Base-by-base conservation (phyloP, 768 basidiomycete species). In the Auricularia auricula-judae region DNA sequence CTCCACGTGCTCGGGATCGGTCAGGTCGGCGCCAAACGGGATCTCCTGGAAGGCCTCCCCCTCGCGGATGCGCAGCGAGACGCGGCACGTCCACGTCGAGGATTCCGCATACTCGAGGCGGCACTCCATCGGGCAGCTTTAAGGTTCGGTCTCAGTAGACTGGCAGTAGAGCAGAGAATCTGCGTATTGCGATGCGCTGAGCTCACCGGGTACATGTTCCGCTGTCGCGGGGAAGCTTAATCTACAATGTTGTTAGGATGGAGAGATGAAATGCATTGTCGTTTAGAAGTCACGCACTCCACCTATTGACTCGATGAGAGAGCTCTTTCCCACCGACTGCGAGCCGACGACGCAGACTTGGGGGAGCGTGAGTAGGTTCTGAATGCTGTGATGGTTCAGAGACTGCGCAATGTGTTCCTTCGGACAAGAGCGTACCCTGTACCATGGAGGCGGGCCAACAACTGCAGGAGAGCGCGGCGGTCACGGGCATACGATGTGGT, bases 291-390 rank as follows among this genome's bases (percentile, higher is more conserved):
- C 23, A 18, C 29, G 29, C 33, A 59, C 56, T 23, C 56, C 56
- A 23, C 87, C 88, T 56, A 91, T 89, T 0, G 86, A 81, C 68
- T 91, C 88, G 10, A 91, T 89, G 3, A 90, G 77, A 0, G 88
- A 90, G 0, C 87, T 88, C 68, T 90, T 90, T 0, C 89, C 89
- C 0, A 86, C 86, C 54, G 84, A 87, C 67, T 91, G 89, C 2
- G 79, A 81, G 0, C 89, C 88, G 18, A 89, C 81, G 53, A 89
- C 89, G 0, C 84, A 85, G 36, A 91, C 88, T 66, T 84, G 82
- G 0, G 89, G 89, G 0, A 91, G 74, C 68, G 89, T 86, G 8
- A 91, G 82, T 62, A 90, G 23, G 11, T 59, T 10, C 34, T 35
- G 56, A 10, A 59, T 35, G 18, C 56, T 59, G 16, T 14, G 8